Base-by-base conservation (phyloP, 352 stramenopile species). In the Globisporangium lucens region DNA sequence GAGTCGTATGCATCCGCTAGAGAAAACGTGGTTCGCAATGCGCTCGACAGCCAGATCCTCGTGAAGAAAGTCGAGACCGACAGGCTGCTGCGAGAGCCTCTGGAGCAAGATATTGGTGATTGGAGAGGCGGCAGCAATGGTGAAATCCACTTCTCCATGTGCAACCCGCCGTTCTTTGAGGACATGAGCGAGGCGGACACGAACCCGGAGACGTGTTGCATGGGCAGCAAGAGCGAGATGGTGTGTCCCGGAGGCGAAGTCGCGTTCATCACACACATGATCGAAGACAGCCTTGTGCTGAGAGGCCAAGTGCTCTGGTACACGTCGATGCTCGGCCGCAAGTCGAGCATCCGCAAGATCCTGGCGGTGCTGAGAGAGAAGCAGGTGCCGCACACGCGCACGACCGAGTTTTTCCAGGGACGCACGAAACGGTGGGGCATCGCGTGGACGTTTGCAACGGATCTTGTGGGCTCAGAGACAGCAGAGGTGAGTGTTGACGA, bases 111-210 rank as follows among this genome's bases (percentile, higher is more conserved):
- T 1, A 1, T 22, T 20, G 4, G 4, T 2, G 9, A 20, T 15
- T 51, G 56, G 56, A 3, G 20, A 29, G 57, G 35, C 3, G 7
- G 22, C 0, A 47, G 65, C 12, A 43, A 33, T 20, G 12, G 67
- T 13, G 75, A 74, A 13, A 82, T 98, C 67, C 81, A 98, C 49
- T 98, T 99, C 77, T 82, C 88, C 53, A 98, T 99, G 91, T 98
- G 95, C 51, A 99, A 99, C 73, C 97, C 97, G 58, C 97, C 97
- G 0, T 99, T 99, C 82, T 99, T 95, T 58, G 82, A 97, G 57
- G 73, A 82, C 36, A 87, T 89, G 63, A 67, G 75, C 35, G 79
- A 96, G 53, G 85, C 87, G 3, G 84, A 95, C 52, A 89, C 84
- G 60, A 94, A 96, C 58, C 89, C 87, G 35, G 76, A 83, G 13